Evolutionary conservation across 2,329 filamentous ascomycete genomes (phyloP), one percentile per base, ranked within the genome.

Genomic region (Pseudomassariella vexata): DNA sequence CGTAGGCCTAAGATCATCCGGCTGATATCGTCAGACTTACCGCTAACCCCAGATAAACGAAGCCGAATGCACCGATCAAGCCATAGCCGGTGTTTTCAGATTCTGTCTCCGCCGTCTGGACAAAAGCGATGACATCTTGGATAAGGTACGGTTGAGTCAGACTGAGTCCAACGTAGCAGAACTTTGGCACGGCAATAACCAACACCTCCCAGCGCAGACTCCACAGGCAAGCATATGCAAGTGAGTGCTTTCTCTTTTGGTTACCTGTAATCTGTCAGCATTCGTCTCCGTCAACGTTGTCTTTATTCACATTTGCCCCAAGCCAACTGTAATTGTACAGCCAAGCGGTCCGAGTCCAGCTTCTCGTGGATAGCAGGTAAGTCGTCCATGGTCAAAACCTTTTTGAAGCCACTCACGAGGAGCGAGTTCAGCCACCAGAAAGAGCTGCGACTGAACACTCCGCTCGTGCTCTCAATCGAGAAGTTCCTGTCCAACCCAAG

Each of bases 381-480:
- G 15, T 49, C 41, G 5, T 49, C 46, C 15, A 52, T 42, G 4
- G 44, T 40, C 24, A 49, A 46, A 6, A 56, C 27, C 29, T 47
- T 42, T 19, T 30, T 32, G 24, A 43, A 52, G 3, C 50, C 50
- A 2, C 32, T 35, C 20, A 26, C 36, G 37, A 54, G 44, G 5
- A 54, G 32, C 8, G 38, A 37, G 24, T 49, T 50, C 9, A 53
- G 22, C 50, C 50, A 54, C 44, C 45, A 52, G 29, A 53, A 54
- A 32, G 47, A 47, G 14, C 38, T 41, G 5, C 49, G 39, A 28
- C 40, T 52, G 24, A 50, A 42, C 11, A 49, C 42, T 5, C 50
- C 49, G 34, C 45, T 49, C 10, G 36, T 34, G 12, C 22, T 31
- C 26, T 43, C 40, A 9, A 44, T 42, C 9, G 48, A 45, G 14